Evolutionary conservation across 768 basidiomycete genomes (phyloP), one percentile per base, ranked within the genome.

Genomic region (Panaeolus cyanescens): DNA sequence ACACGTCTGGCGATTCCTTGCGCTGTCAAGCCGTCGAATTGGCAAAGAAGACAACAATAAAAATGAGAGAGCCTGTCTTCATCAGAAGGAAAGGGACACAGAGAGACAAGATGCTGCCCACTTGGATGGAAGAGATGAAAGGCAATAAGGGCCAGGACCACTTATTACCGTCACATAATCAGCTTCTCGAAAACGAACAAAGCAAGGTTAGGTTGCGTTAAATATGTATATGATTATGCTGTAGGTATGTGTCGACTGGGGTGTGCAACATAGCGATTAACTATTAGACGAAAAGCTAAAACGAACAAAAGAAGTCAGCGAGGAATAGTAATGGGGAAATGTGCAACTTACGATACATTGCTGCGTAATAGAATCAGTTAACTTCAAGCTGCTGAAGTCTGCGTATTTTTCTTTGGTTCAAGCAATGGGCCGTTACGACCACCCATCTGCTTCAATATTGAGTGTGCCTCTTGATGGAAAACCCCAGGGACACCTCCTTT

Each of bases 381-480:
- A 15, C n/a, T 34, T 62, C 30, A 62, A 10, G 22, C 9, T 55
- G 50, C 32, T 45, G 33, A 34, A 17, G 20, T 67, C 61, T 54
- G 54, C 53, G 32, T 53, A 28, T 36, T 45, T 37, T 58, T 37
- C 30, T 56, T 33, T 6, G 64, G 62, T 42, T 68, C 45, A 36
- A 78, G 40, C 59, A 82, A 67, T 8, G 42, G 50, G 56, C 78
- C 80, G 2, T 78, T 64, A 12, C 68, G 54, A 10, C 87, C 87
- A 19, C 87, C 87, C 75, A 88, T 82, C 32, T 77, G 73, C 59
- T 80, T 70, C 58, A 76, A 80, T 15, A 79, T 75, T 32, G 72
- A 72, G 50, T 71, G 62, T 5, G 77, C 86, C 40, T 85, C 82
- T 4, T 71, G 68, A 62, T 85, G 83, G 65, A 87, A 85, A 22